Percentiles rank a stretch among this genome's conserved stretches.
Conservation (phyloP, 768 basidiomycete species). For the Boletus barrowsii region DNA sequence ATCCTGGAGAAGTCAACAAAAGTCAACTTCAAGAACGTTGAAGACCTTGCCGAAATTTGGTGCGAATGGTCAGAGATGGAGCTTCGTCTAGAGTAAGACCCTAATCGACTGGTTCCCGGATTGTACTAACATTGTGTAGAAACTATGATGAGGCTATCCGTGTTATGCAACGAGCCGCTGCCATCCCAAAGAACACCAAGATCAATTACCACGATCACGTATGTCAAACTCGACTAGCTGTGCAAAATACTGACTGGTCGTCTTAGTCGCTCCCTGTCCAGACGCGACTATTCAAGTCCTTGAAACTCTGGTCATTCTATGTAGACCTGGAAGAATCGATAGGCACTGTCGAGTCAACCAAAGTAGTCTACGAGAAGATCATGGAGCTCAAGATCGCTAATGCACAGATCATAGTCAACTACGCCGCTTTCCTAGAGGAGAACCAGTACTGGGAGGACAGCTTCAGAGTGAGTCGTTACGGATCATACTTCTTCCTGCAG, state of each 20-base stretch:
- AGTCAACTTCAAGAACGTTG: conserved; percentile 91
- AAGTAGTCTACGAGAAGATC: conserved; percentile 94
- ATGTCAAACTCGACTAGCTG: conserved; percentile 17
- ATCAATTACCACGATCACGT: conserved; percentile 96
- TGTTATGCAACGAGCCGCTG: conserved; percentile 96
- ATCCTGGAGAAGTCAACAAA: conserved; percentile 91
- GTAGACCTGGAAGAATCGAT: conserved; percentile 97
- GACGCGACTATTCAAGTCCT: conserved; percentile 89
- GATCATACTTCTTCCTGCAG: neutral
- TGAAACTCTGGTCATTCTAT: conserved; percentile 99
- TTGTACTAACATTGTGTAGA: conserved; percentile 40
- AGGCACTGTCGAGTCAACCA: conserved; percentile 87
- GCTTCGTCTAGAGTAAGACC: conserved; percentile 84
- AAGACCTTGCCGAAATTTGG: conserved; percentile 98
- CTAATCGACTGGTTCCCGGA: neutral
- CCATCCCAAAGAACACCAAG: conserved; percentile 84
- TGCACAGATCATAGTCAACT: conserved; percentile 96
- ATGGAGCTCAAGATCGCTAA: conserved; percentile 96
- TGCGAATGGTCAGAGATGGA: conserved; percentile 99
- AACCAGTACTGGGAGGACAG: conserved; percentile 98
- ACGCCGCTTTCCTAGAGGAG: conserved; percentile 94
- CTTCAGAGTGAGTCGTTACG: conserved; percentile 77
- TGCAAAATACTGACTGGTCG: conserved; percentile 11
- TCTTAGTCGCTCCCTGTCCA: conserved; percentile 78
- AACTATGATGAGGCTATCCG: conserved; percentile 95